phyloP scores from a whole-genome alignment of 2,329 filamentous ascomycete genomes.

The Erysiphe pulchra region DNA sequence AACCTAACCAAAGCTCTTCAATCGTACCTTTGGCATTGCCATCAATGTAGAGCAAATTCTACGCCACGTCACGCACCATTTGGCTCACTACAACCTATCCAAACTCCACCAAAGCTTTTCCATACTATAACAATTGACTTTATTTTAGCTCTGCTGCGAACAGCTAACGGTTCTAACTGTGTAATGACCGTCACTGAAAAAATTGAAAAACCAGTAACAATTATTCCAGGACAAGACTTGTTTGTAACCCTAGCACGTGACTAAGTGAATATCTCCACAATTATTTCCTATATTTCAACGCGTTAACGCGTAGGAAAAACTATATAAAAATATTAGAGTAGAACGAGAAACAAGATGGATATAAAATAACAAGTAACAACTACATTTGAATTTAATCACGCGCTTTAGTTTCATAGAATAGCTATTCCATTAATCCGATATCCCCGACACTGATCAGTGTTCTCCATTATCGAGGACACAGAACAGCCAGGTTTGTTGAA shows the following conservation, averaged over 20 bases:
- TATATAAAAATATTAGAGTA: no score
- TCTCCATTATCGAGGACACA: no score
- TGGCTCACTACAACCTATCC: neutral
- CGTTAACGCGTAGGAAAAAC: no score
- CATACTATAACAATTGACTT: neutral
- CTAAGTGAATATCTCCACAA: no score
- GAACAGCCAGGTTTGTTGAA: no score
- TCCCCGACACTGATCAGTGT: no score
- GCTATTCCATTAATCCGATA: no score
- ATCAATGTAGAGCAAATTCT: neutral
- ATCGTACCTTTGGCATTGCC: neutral
- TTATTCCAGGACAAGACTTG: neutral
- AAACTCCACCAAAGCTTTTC: neutral
- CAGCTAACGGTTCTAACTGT: neutral
- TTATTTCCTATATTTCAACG: no score
- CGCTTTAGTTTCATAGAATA: no score
- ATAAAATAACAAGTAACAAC: neutral
- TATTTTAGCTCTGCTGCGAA: neutral
- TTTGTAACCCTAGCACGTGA: no score
- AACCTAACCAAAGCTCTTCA: neutral
- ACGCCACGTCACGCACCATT: neutral
- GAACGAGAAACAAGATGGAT: no score
- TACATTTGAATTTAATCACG: no score
- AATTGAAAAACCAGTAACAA: neutral
- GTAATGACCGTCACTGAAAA: neutral